phyloP scores from a whole-genome alignment of 345 rosid genomes.

The Pistacia integerrima region DNA sequence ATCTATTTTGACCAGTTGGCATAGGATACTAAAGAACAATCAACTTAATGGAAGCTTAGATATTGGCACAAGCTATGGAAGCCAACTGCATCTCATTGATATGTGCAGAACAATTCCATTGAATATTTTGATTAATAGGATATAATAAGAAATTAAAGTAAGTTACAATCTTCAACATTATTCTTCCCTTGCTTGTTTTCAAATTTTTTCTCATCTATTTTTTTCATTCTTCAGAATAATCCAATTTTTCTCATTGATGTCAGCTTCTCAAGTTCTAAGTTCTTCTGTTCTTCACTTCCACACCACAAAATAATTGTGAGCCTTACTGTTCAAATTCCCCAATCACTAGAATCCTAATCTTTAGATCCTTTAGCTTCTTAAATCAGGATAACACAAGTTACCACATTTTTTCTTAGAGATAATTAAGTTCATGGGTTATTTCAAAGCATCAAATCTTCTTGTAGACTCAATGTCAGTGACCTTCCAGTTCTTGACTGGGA shows the following conservation, averaged over 20 bases:
- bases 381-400: slow-evolving; percentile 36
- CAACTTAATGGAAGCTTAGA: too few relatives aligned
- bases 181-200: background rate
- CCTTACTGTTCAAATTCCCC: slow-evolving; percentile 73
- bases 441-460: slow-evolving; percentile 37
- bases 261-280: slow-evolving; percentile 1
- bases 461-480: slow-evolving; percentile 60
- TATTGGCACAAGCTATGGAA: too few relatives aligned
- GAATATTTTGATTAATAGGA: slow-evolving; percentile 16
- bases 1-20: too few relatives aligned
- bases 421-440: slow-evolving; percentile 25
- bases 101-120: slow-evolving; percentile 58
- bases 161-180: slow-evolving; percentile 20
- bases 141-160: slow-evolving; percentile 41
- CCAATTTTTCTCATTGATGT: slow-evolving; percentile 44
- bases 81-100: too few relatives aligned
- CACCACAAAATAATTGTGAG: slow-evolving; percentile 46
- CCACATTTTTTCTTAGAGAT: slow-evolving; percentile 34
- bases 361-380: slow-evolving; percentile 71
- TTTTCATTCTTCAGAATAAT: slow-evolving; percentile 61
- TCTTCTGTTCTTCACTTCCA: slow-evolving; percentile 35
- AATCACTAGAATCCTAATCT: slow-evolving; percentile 49
- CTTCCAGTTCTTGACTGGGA: slow-evolving; percentile 47
- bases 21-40: too few relatives aligned
- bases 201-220: background rate